These are phyloP conservation scores for Candolleomyces aberdarensis DNA, from an alignment of 768 basidiomycete genomes.

Conservation along the genomic window DNA sequence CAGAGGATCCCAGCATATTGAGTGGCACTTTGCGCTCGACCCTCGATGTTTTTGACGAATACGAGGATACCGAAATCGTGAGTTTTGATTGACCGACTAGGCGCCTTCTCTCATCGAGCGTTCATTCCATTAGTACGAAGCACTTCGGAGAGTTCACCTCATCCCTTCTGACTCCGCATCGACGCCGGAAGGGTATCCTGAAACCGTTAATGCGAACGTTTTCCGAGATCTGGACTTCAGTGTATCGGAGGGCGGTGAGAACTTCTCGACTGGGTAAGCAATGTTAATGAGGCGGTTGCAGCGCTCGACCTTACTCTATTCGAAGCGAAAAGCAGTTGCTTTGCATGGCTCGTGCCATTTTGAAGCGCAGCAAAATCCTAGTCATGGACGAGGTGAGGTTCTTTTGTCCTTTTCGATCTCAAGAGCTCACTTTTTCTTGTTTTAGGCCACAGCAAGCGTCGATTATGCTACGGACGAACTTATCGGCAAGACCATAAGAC, in stretches of 20 bases:
- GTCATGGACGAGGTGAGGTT: slow-evolving; percentile 78
- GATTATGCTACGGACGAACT: slow-evolving; percentile 89
- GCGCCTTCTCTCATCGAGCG: neutral
- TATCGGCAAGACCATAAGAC: slow-evolving; percentile 76
- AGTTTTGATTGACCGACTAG: slow-evolving; percentile 19
- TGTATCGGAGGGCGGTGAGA: slow-evolving; percentile 85
- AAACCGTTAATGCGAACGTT: slow-evolving; percentile 64
- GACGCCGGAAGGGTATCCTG: slow-evolving; percentile 39
- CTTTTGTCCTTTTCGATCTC: neutral
- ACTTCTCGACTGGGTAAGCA: slow-evolving; percentile 78
- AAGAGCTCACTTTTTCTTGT: slow-evolving; percentile 1
- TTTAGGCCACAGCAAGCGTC: slow-evolving; percentile 70
- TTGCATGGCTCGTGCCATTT: slow-evolving; percentile 85
- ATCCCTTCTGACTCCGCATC: slow-evolving; percentile 60
- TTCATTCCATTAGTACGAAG: slow-evolving; percentile 55
- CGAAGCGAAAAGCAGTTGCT: slow-evolving; percentile 36
- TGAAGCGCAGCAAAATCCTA: slow-evolving; percentile 72
- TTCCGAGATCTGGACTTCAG: slow-evolving; percentile 72
- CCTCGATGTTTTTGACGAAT: slow-evolving; percentile 84
- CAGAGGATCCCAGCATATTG: slow-evolving; percentile 88
- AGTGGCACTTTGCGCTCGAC: slow-evolving; percentile 80
- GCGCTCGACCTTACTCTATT: neutral
- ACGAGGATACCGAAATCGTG: slow-evolving; percentile 80
- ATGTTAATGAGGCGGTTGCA: neutral
- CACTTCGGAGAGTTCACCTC: slow-evolving; percentile 79